Percentiles rank a stretch among this genome's conserved stretches.
phyloP scores from a whole-genome alignment of 257 asterid genomes.

The Gentiana dahurica region DNA sequence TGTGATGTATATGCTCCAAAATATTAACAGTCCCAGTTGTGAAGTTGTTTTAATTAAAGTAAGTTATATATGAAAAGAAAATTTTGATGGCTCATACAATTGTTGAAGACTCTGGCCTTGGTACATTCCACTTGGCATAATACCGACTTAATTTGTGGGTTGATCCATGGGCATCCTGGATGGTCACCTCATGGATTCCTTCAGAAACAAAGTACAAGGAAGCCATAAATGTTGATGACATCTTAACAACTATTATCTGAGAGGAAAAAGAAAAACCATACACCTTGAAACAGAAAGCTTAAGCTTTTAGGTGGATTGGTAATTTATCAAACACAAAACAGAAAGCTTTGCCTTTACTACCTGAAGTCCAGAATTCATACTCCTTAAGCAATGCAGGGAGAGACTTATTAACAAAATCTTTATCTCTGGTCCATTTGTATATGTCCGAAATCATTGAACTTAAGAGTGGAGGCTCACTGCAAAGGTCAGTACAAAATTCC shows the following conservation, averaged over 20 bases:
- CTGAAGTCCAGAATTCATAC: constrained; percentile 74
- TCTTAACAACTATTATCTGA: too few species aligned
- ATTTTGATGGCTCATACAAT: constrained; percentile 28
- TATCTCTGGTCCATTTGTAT: constrained; percentile 51
- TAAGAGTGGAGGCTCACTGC: constrained; percentile 87
- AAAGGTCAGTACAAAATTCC: not conserved
- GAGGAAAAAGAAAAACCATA: too few species aligned
- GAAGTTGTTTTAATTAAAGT: too few species aligned
- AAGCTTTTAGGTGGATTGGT: not conserved
- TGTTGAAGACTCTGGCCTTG: constrained; percentile 88
- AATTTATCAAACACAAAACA: not conserved
- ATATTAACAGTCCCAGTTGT: too few species aligned
- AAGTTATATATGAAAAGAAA: not conserved
- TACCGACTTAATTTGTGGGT: constrained; percentile 56
- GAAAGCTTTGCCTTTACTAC: constrained; percentile 15
- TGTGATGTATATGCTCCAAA: constrained; percentile 10
- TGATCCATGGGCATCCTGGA: constrained; percentile 54
- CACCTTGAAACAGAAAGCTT: not conserved
- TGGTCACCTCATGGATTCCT: constrained; percentile 68
- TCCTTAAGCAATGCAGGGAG: constrained; percentile 79
- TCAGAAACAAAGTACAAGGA: constrained; percentile 5
- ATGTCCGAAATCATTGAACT: constrained; percentile 74
- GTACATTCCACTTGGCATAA: constrained; percentile 82
- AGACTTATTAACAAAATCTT: constrained; percentile 33
- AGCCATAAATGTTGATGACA: constrained; percentile 2